Percentiles rank a stretch among this genome's conserved stretches.
These are phyloP conservation scores for Wallacemonas sp. DNA, from an alignment of 208 protist genomes.

Conservation along the genomic window DNA sequence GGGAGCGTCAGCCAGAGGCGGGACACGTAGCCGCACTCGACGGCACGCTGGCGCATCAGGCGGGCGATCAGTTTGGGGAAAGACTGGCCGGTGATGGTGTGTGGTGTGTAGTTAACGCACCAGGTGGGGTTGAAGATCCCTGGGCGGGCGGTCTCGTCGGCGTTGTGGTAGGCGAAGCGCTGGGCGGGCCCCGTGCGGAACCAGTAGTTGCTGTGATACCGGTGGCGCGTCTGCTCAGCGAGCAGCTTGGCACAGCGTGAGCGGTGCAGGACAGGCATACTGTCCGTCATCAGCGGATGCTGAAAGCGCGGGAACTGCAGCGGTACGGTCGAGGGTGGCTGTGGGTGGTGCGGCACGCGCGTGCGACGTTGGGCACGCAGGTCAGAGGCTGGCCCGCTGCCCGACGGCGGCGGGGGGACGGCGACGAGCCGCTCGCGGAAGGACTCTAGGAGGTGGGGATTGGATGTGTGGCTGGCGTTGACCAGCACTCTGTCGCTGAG, in stretches of 20 bases:
- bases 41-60: conserved; percentile 67
- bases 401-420: neutral
- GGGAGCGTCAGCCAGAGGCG: conserved; percentile 63
- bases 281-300: conserved; percentile 32
- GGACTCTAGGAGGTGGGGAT: conserved; percentile 53
- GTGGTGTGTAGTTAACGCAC: conserved; percentile 59
- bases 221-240: conserved; percentile 13
- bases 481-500: conserved; percentile 55
- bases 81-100: conserved; percentile 46
- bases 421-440: conserved; percentile 47
- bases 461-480: conserved; percentile 76
- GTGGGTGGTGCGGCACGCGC: too few relatives aligned
- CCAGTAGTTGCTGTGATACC: conserved; percentile 66
- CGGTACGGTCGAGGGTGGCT: conserved; percentile 3
- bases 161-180: conserved; percentile 29
- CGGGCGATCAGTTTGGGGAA: conserved; percentile 38
- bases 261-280: conserved; percentile 34
- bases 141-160: conserved; percentile 36
- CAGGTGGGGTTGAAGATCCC: conserved; percentile 75
- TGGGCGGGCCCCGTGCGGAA: neutral
- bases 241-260: conserved; percentile 17
- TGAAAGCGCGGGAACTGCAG: conserved; percentile 27
- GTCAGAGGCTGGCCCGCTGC: neutral
- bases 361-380: too few relatives aligned
- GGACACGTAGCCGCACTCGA: conserved; percentile 76